Percentiles rank a stretch among this genome's conserved stretches.
Evolutionary conservation across 331 rosid genomes (phyloP).

Genomic region (Stylosanthes scabra): DNA sequence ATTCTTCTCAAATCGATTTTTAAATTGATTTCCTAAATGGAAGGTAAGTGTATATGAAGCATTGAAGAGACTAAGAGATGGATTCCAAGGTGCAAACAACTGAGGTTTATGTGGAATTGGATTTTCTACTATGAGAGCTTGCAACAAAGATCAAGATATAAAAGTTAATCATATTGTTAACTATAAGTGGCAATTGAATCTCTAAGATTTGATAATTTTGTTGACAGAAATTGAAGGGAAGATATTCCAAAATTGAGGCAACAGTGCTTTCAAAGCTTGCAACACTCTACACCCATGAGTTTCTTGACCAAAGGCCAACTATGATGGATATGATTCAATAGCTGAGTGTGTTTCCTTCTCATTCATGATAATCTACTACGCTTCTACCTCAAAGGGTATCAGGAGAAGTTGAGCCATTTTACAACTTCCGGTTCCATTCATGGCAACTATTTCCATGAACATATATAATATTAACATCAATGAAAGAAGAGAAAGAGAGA

Average conservation of each 20-base stretch:
- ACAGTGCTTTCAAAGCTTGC: conserved; percentile 64
- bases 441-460: conserved; percentile 26
- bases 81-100: conserved; percentile 78
- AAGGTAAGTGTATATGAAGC: no score
- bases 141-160: conserved; percentile 54
- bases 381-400: not conserved
- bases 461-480: not conserved
- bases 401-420: conserved; percentile 19
- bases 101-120: conserved; percentile 72
- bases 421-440: conserved; percentile 16
- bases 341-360: conserved; percentile 43
- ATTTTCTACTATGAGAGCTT: conserved; percentile 60
- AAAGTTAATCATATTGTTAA: conserved; percentile 40
- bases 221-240: conserved; percentile 64
- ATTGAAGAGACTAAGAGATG: conserved; percentile 63
- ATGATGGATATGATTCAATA: conserved; percentile 63
- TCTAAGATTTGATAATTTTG: conserved; percentile 57
- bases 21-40: no score
- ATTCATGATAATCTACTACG: conserved; percentile 30
- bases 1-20: no score
- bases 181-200: conserved; percentile 59
- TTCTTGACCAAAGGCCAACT: conserved; percentile 71
- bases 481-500: no score
- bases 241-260: conserved; percentile 72
- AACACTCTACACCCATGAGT: conserved; percentile 69